Evolutionary conservation across 2,329 filamentous ascomycete genomes (phyloP).

Genomic region (Epichloe coenophiala): DNA sequence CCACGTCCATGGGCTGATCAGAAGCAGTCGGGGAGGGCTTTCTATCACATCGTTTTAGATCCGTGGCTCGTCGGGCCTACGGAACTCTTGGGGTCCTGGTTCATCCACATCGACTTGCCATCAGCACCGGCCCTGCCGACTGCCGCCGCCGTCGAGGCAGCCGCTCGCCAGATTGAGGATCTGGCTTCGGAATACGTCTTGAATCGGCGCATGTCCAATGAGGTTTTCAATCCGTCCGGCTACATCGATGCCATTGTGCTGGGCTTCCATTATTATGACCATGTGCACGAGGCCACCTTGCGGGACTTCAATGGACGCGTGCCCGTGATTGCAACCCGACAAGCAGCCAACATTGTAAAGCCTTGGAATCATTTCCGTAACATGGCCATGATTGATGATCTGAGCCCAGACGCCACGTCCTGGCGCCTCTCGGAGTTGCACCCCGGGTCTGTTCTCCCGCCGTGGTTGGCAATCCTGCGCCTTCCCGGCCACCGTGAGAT

Average conservation of each 20-base stretch:
- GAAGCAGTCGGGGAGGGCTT: slow-evolving; percentile 10
- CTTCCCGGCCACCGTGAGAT: slow-evolving; percentile 7
- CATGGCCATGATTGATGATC: slow-evolving; percentile 3
- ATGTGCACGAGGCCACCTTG: slow-evolving; percentile 6
- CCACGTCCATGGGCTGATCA: slow-evolving; percentile 14
- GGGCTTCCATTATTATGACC: slow-evolving; percentile 5
- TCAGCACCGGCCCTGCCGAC: slow-evolving; percentile 5
- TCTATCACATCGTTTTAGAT: slow-evolving; percentile 20
- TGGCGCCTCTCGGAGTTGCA: slow-evolving; percentile 4
- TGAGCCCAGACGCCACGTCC: not conserved
- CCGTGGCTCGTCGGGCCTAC: slow-evolving; percentile 19
- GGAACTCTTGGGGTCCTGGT: slow-evolving; percentile 9
- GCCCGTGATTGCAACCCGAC: slow-evolving; percentile 6
- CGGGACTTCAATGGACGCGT: slow-evolving; percentile 4
- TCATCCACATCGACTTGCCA: slow-evolving; percentile 11
- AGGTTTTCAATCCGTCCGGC: slow-evolving; percentile 6
- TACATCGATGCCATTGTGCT: slow-evolving; percentile 6
- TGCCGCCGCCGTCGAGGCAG: slow-evolving; percentile 4
- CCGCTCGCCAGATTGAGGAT: slow-evolving; percentile 6
- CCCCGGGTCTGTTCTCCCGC: slow-evolving; percentile 1
- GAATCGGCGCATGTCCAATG: slow-evolving; percentile 6
- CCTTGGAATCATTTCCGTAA: slow-evolving; percentile 6
- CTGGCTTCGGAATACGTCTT: slow-evolving; percentile 5
- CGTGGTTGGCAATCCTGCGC: slow-evolving; percentile 5
- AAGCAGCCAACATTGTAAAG: slow-evolving; percentile 6